Percentiles rank a stretch among this genome's conserved stretches.
phyloP scores from a whole-genome alignment of 306 rosid species.

The Citrullus colocynthis region DNA sequence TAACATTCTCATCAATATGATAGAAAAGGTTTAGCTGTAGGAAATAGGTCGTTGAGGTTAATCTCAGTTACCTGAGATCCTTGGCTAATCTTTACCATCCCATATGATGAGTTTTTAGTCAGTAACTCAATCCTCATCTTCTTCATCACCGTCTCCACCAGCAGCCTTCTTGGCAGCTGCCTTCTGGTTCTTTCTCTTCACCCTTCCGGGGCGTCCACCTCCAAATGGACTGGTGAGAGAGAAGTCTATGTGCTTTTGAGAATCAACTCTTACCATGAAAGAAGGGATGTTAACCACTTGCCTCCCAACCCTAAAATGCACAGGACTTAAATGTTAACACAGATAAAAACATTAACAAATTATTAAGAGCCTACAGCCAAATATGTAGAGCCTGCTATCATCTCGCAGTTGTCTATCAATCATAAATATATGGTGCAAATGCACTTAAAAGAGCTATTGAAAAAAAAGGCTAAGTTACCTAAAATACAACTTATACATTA shows the following conservation, averaged over 20 bases:
- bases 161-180: conserved; percentile 27
- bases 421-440: not conserved
- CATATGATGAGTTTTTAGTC: not conserved
- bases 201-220: conserved; percentile 30
- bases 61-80: not conserved
- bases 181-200: conserved; percentile 26
- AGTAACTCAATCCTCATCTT: conserved; percentile 18
- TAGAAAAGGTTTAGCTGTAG: not conserved
- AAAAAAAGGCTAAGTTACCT: not conserved
- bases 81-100: not conserved
- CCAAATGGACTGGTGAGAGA: conserved; percentile 26
- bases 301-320: conserved; percentile 11
- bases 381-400: not conserved
- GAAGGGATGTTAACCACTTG: conserved; percentile 31
- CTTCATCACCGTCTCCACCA: conserved; percentile 21
- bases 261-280: conserved; percentile 28
- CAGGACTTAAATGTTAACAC: not conserved
- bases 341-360: not conserved
- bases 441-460: not conserved
- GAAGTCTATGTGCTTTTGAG: conserved; percentile 28
- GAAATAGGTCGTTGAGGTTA: not conserved
- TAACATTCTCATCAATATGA: not conserved
- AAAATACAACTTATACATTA: not conserved
- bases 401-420: not conserved
- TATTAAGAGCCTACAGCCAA: not conserved